Conservation (phyloP, 2,329 filamentous ascomycete species). For the Fonsecaea monophora region DNA sequence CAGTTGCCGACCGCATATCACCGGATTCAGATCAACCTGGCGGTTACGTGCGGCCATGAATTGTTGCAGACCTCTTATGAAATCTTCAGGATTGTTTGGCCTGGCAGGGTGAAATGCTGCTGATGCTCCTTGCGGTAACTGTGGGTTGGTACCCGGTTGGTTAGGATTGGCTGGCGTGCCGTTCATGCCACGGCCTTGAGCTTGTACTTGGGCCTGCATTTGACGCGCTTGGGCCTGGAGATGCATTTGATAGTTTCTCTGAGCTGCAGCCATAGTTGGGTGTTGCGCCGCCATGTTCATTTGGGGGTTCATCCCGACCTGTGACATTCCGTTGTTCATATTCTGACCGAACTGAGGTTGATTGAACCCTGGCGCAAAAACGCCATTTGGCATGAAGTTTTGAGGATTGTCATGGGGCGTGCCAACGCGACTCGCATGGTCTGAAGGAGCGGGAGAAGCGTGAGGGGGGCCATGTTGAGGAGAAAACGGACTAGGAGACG, state of each 20-base stretch:
- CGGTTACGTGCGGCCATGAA: conserved; percentile 78
- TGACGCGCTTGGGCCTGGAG: conserved; percentile 78
- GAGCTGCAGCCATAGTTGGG: conserved; percentile 72
- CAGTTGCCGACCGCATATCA: conserved; percentile 74
- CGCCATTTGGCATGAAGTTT: conserved; percentile 63
- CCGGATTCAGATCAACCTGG: conserved; percentile 75
- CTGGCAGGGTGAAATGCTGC: conserved; percentile 32
- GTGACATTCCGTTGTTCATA: conserved; percentile 50
- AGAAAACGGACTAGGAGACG: conserved; percentile 90
- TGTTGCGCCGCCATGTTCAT: conserved; percentile 62
- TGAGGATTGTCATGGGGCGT: conserved; percentile 73
- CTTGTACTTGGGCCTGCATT: conserved; percentile 43
- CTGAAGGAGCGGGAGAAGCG: conserved; percentile 76
- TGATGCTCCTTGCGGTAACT: conserved; percentile 32
- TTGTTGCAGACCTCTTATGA: conserved; percentile 76
- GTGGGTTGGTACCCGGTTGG: conserved; percentile 28
- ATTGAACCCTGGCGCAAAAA: conserved; percentile 50
- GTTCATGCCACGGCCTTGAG: conserved; percentile 28
- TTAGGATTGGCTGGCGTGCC: conserved; percentile 25
- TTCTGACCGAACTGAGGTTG: conserved; percentile 51
- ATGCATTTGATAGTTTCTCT: conserved; percentile 81
- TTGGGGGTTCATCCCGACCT: conserved; percentile 52
- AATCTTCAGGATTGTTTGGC: conserved; percentile 65
- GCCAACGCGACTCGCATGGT: conserved; percentile 69
- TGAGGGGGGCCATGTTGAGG: conserved; percentile 76